A percentile compares a stretch with the other conserved stretches of the same genome.
Evolutionary conservation across 345 rosid genomes (phyloP).

Genomic region (Microthlaspi erraticum): DNA sequence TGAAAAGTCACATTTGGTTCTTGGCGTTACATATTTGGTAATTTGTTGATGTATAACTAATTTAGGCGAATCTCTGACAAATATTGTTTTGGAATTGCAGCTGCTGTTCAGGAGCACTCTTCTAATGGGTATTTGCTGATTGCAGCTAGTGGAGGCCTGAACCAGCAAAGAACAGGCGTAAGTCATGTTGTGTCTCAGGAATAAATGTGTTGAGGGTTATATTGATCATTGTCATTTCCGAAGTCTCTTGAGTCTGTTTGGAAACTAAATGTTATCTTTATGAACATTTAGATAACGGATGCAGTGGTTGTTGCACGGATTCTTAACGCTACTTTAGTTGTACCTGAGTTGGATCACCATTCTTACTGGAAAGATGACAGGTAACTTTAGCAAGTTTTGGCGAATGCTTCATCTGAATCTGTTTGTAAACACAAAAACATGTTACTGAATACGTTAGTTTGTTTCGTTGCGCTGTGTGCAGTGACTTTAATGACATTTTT

Average conservation of each 20-base stretch:
- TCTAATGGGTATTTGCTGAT: conserved; percentile 97
- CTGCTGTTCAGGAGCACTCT: conserved; percentile 60
- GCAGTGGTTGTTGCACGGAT: conserved; percentile 95
- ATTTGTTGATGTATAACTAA: conserved; percentile 7
- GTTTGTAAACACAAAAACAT: neutral
- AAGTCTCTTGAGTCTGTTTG: neutral
- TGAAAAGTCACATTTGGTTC: conserved; percentile 19
- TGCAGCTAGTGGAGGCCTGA: conserved; percentile 97
- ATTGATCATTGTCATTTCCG: neutral
- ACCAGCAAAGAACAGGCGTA: conserved; percentile 99
- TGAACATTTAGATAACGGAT: conserved; percentile 89
- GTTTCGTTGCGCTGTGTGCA: conserved; percentile 58
- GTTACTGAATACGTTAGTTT: conserved; percentile 19
- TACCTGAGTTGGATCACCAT: conserved; percentile 95
- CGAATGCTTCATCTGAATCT: conserved; percentile 2
- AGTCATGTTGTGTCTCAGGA: conserved; percentile 45
- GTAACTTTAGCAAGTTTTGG: conserved; percentile 46
- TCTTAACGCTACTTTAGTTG: conserved; percentile 93
- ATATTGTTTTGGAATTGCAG: conserved; percentile 52
- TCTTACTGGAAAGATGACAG: conserved; percentile 98
- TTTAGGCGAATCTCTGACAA: neutral
- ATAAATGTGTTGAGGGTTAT: conserved; percentile 1
- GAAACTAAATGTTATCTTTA: conserved; percentile 21
- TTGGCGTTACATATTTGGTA: neutral
- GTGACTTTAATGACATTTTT: conserved; percentile 87